Percentiles rank a stretch among this genome's conserved stretches.
phyloP scores from a whole-genome alignment of 352 stramenopile species.

The Elongisporangium prolatum region DNA sequence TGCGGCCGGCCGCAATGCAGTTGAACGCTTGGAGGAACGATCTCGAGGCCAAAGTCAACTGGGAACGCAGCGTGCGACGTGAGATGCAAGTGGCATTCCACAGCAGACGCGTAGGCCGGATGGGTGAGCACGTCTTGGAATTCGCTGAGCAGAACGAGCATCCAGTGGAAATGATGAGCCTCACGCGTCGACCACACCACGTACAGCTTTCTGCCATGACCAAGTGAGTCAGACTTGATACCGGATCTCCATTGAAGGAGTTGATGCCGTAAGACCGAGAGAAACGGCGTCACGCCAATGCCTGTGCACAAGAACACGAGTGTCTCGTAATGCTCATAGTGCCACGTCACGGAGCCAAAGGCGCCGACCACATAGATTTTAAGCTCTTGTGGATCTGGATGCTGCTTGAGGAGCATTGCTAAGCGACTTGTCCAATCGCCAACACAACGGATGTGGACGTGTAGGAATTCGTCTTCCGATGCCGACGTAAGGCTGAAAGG shows the following conservation, averaged over 20 bases:
- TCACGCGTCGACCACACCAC: constrained; percentile 24
- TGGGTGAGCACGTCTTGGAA: constrained; percentile 20
- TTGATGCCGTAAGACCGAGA: constrained; percentile 38
- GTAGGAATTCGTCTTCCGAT: constrained; percentile 31
- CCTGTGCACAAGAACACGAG: constrained; percentile 29
- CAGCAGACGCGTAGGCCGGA: not conserved
- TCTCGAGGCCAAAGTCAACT: not conserved
- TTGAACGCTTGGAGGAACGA: not conserved
- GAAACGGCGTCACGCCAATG: constrained; percentile 37
- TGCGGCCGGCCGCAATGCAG: constrained; percentile 9
- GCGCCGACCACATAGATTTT: constrained; percentile 24
- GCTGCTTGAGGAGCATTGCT: not conserved
- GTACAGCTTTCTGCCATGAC: too few relatives aligned
- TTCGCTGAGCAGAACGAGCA: constrained; percentile 15
- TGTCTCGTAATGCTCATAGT: constrained; percentile 21
- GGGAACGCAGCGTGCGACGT: constrained; percentile 3
- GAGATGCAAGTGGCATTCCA: constrained; percentile 18
- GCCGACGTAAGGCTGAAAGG: constrained; percentile 69
- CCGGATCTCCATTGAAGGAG: constrained; percentile 20
- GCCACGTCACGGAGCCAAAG: constrained; percentile 19
- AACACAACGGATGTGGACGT: constrained; percentile 33
- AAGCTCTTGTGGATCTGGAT: constrained; percentile 3
- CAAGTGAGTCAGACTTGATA: not conserved
- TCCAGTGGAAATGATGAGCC: constrained; percentile 11
- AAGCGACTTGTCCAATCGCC: constrained; percentile 39